Evolutionary conservation across 345 rosid species (phyloP).

Genomic region (Ceriops decandra): DNA sequence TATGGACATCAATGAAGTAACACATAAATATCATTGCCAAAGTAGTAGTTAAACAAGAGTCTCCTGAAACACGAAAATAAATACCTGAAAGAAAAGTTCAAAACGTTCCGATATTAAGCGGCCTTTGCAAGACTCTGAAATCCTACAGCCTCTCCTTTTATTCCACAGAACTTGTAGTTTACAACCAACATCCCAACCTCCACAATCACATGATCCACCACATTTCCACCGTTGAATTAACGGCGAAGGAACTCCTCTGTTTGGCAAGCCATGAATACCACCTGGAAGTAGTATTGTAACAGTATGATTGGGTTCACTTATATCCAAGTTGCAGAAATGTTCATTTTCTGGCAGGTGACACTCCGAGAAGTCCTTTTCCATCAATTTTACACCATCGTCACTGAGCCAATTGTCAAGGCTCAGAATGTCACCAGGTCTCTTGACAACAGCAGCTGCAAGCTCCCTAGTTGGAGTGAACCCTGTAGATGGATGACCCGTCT

Average conservation of each 20-base stretch:
- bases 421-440: constrained; percentile 20
- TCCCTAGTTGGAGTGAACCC: constrained; percentile 36
- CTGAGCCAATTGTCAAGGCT: constrained; percentile 17
- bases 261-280: constrained; percentile 67
- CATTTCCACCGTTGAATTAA: constrained; percentile 68
- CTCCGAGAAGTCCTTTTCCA: constrained; percentile 16
- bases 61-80: background rate
- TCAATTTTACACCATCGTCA: constrained; percentile 10
- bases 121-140: constrained; percentile 20
- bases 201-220: constrained; percentile 84
- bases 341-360: constrained; percentile 18
- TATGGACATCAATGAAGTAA: constrained; percentile 2
- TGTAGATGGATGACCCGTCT: constrained; percentile 33
- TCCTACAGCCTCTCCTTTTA: constrained; percentile 19
- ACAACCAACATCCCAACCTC: constrained; percentile 98
- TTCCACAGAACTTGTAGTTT: constrained; percentile 47
- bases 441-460: constrained; percentile 62
- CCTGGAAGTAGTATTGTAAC: constrained; percentile 63
- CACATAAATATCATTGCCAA: background rate
- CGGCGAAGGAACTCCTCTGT: constrained; percentile 55
- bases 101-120: constrained; percentile 30
- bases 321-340: constrained; percentile 22
- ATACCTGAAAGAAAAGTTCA: constrained; percentile 60
- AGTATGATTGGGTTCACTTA: constrained; percentile 16
- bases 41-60: background rate